phyloP scores from a whole-genome alignment of 2,329 filamentous ascomycete species.

The Colletotrichum falcatum region DNA sequence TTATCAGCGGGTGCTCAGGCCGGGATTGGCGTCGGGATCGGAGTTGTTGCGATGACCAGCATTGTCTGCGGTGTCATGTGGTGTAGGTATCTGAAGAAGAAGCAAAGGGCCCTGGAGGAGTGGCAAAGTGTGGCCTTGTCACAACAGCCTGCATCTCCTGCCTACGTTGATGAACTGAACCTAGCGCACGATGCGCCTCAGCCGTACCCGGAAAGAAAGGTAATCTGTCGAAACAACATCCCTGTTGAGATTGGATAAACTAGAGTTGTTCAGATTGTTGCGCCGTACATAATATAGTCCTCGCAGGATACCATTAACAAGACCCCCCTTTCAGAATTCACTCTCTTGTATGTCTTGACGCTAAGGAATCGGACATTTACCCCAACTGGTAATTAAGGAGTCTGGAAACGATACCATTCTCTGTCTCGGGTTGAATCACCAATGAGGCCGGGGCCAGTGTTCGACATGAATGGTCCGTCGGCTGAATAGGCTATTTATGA shows the following conservation, averaged over 20 bases:
- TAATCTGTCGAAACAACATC: background rate
- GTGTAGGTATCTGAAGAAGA: conserved; percentile 19
- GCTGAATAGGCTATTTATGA: no score
- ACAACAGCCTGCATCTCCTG: background rate
- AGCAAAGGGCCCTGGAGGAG: background rate
- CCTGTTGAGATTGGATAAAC: background rate
- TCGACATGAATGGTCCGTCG: no score
- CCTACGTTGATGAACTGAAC: background rate
- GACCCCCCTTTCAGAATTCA: no score
- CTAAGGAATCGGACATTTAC: no score
- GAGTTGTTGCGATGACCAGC: conserved; percentile 1
- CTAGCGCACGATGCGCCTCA: background rate
- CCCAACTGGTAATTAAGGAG: no score
- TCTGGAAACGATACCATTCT: no score
- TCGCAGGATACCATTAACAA: no score
- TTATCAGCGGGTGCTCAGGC: conserved; percentile 18
- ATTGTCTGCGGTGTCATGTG: conserved; percentile 16
- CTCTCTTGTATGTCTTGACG: no score
- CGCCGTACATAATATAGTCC: no score
- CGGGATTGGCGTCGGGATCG: conserved; percentile 19
- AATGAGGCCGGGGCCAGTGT: no score
- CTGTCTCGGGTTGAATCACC: no score
- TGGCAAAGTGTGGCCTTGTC: background rate
- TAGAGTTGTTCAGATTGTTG: background rate
- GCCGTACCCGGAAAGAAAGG: background rate